Percentiles rank a stretch among this genome's conserved stretches.
phyloP scores from a whole-genome alignment of 163 green algal species.

The Prototheca cutis region DNA sequence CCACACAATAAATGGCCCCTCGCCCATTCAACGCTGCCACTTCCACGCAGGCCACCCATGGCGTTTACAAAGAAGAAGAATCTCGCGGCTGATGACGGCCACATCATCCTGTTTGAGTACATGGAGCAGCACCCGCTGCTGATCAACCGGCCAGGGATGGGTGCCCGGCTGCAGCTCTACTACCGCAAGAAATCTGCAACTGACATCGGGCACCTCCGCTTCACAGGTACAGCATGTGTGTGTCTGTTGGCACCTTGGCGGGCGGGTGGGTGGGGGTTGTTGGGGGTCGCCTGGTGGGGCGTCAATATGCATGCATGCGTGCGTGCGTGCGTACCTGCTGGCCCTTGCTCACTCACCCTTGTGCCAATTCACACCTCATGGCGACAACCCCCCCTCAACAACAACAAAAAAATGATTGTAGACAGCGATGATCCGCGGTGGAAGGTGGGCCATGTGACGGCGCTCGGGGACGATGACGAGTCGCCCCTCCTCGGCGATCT shows the following conservation, averaged over 20 bases:
- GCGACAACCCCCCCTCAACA: too few species aligned
- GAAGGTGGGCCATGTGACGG: constrained; percentile 32
- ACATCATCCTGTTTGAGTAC: constrained; percentile 81
- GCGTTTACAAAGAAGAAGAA: constrained; percentile 20
- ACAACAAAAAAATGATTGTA: too few species aligned
- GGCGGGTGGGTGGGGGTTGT: too few species aligned
- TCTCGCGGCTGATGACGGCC: constrained; percentile 34
- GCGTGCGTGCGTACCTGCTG: too few species aligned
- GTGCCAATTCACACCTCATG: too few species aligned
- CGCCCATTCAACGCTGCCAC: neutral
- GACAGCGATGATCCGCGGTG: constrained; percentile 16
- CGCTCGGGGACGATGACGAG: constrained; percentile 47
- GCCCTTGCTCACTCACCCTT: too few species aligned
- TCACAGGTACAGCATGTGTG: too few species aligned
- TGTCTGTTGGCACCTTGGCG: too few species aligned
- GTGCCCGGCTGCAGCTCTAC: constrained; percentile 62
- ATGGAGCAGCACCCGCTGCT: constrained; percentile 56
- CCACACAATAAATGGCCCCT: too few species aligned
- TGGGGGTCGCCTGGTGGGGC: too few species aligned
- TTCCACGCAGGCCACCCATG: constrained; percentile 11
- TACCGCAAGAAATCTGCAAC: constrained; percentile 45
- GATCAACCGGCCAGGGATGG: constrained; percentile 62
- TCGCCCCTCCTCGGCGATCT: constrained; percentile 67
- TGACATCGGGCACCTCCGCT: constrained; percentile 33
- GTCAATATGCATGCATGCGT: too few species aligned